Evolutionary conservation across 495 filamentous ascomycete genomes (phyloP).

Genomic region (Tuber indicum): DNA sequence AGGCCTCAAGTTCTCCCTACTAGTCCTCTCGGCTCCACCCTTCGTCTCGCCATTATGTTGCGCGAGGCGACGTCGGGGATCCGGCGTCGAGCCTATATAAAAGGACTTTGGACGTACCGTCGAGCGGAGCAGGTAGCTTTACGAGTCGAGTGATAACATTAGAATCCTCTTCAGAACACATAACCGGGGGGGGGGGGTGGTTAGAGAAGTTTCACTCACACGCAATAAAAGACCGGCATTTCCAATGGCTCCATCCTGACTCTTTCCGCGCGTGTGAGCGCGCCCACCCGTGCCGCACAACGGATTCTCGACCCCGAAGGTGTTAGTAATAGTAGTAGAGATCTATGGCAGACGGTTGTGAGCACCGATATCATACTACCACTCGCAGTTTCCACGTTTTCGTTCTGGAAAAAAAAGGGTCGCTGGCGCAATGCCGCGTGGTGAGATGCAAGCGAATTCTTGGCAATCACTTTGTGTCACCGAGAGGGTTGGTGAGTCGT

Average conservation of each 20-base stretch:
- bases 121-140: slow-evolving; percentile 79
- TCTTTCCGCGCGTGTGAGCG: neutral
- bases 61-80: slow-evolving; percentile 69
- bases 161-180: neutral
- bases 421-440: neutral
- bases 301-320: neutral
- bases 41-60: slow-evolving; percentile 81
- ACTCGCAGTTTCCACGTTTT: neutral
- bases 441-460: neutral
- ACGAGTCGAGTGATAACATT: neutral
- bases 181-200: no score
- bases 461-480: neutral
- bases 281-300: neutral
- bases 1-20: slow-evolving; percentile 58
- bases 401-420: neutral
- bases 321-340: neutral
- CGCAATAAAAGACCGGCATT: slow-evolving; percentile 68
- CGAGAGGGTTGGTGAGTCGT: neutral
- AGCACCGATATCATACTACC: neutral
- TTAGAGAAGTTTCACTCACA: slow-evolving; percentile 7
- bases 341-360: neutral
- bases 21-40: slow-evolving; percentile 74
- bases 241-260: slow-evolving; percentile 45
- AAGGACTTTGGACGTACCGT: slow-evolving; percentile 56
- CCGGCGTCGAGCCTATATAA: slow-evolving; percentile 88